Evolutionary conservation across 148 eudicot genomes (phyloP).

Genomic region (Suaeda aralocaspica): DNA sequence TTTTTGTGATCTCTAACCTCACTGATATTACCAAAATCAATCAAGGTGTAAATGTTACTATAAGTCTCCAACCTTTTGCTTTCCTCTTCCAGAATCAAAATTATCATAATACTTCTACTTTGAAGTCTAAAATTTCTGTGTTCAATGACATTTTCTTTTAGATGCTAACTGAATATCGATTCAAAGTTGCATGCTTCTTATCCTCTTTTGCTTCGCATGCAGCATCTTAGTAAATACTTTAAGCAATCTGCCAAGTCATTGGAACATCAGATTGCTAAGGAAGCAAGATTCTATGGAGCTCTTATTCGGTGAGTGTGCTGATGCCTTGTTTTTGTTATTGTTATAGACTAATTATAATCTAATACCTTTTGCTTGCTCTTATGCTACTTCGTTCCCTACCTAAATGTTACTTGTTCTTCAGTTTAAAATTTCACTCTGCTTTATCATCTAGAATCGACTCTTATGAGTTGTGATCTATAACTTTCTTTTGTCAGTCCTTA

Average conservation of each 20-base stretch:
- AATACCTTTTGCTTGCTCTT: conserved; percentile 1
- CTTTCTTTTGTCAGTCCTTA: neutral
- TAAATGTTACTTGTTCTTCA: neutral
- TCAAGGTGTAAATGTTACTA: neutral
- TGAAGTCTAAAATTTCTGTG: neutral
- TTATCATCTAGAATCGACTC: neutral
- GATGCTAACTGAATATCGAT: neutral
- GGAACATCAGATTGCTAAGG: conserved; percentile 86
- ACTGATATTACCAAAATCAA: neutral
- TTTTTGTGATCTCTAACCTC: neutral
- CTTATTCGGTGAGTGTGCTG: conserved; percentile 66
- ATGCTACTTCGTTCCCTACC: neutral
- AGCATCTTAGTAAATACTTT: conserved; percentile 91
- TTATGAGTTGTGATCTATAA: neutral
- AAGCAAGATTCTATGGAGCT: conserved; percentile 97
- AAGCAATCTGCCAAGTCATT: conserved; percentile 95
- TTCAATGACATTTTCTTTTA: neutral
- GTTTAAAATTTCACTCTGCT: neutral
- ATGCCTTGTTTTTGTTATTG: neutral
- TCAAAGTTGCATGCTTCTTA: neutral
- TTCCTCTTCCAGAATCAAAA: neutral
- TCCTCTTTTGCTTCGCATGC: conserved; percentile 26
- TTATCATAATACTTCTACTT: neutral
- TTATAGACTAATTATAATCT: neutral
- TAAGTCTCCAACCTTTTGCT: neutral